Conservation (phyloP, 2,329 filamentous ascomycete species). For the Thelonectria rubi region DNA sequence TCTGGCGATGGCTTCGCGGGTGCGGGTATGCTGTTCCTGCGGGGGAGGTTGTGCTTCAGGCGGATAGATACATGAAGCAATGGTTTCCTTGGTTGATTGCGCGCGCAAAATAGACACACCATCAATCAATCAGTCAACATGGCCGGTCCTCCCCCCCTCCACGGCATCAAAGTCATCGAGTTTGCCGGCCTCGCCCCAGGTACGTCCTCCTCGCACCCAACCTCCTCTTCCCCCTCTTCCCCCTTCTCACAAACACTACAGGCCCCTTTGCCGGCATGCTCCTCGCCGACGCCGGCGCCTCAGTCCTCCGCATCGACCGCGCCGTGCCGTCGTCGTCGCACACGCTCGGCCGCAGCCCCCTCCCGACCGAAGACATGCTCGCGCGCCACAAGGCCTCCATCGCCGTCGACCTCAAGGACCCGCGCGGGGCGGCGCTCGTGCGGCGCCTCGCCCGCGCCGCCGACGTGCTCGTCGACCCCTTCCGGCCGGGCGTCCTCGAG, state of each 20-base stretch:
- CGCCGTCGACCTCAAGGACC: slow-evolving; percentile 78
- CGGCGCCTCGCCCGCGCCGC: slow-evolving; percentile 73
- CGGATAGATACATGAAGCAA: neutral
- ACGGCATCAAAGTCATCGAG: slow-evolving; percentile 66
- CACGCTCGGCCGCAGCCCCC: slow-evolving; percentile 44
- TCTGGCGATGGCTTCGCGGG: slow-evolving; percentile 29
- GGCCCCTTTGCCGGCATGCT: slow-evolving; percentile 90
- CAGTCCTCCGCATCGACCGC: slow-evolving; percentile 86
- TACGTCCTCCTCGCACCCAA: slow-evolving; percentile 40
- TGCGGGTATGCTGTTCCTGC: slow-evolving; percentile 20
- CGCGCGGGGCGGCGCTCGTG: slow-evolving; percentile 70
- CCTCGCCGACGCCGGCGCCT: slow-evolving; percentile 88
- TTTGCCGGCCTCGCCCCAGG: slow-evolving; percentile 71
- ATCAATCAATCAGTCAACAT: slow-evolving; percentile 31
- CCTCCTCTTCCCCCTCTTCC: neutral
- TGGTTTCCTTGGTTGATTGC: too few species aligned
- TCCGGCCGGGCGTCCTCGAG: slow-evolving; percentile 90
- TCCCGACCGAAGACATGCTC: slow-evolving; percentile 74
- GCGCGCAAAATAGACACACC: neutral
- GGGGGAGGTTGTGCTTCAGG: too few species aligned
- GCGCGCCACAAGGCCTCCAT: slow-evolving; percentile 85
- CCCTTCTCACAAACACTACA: slow-evolving; percentile 44
- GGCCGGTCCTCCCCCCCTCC: slow-evolving; percentile 49
- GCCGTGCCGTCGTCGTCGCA: slow-evolving; percentile 56
- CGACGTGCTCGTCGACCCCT: slow-evolving; percentile 92